Evolutionary conservation across 768 basidiomycete genomes (phyloP).

Genomic region (Podaxis carcinomalis): DNA sequence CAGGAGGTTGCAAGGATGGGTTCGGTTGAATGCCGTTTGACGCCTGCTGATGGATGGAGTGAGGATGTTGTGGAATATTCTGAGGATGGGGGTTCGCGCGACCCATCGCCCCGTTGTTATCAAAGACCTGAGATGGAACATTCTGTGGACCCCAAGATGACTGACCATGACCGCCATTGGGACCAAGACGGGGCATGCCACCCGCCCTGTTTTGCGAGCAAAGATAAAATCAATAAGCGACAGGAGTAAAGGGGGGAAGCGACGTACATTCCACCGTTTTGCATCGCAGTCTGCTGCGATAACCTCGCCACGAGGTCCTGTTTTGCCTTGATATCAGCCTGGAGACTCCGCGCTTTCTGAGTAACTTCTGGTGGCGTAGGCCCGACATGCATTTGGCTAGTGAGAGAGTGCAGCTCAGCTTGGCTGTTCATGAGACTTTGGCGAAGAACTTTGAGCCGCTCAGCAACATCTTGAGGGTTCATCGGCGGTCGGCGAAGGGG

Average conservation of each 20-base stretch:
- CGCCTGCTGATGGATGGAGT: conserved; percentile 6
- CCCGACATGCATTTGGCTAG: conserved; percentile 9
- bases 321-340: conserved; percentile 5
- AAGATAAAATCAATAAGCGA: background rate
- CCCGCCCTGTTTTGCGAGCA: background rate
- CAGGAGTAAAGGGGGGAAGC: background rate
- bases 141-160: background rate
- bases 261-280: background rate
- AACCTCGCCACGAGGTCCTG: background rate
- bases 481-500: background rate
- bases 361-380: conserved; percentile 1
- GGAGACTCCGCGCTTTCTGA: background rate
- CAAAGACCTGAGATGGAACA: conserved; percentile 9
- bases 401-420: background rate
- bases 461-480: background rate
- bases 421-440: background rate
- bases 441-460: conserved; percentile 4
- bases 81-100: background rate
- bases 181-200: background rate
- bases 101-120: conserved; percentile 6
- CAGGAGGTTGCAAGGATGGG: conserved; percentile 1
- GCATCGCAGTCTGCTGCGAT: background rate
- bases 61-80: conserved; percentile 1
- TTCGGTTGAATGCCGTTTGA: conserved; percentile 5
- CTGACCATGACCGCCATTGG: background rate